phyloP scores from a whole-genome alignment of 2,329 filamentous ascomycete genomes.

The Daldinia sp. region DNA sequence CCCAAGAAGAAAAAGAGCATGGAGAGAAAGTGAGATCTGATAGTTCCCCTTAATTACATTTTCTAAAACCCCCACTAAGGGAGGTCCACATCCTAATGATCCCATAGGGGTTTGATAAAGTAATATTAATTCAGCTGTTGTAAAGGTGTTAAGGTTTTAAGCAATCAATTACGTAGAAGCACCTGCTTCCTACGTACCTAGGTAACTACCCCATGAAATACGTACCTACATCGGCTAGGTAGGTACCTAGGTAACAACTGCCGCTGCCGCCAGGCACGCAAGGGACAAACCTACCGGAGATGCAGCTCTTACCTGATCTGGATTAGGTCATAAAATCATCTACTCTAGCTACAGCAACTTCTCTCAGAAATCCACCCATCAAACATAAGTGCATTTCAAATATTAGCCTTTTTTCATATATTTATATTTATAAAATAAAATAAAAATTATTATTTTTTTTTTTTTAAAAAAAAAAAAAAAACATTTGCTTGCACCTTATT shows the following conservation, averaged over 20 bases:
- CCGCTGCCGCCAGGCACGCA: not conserved
- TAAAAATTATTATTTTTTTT: not conserved
- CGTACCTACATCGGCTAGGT: not conserved
- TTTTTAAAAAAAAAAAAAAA: too few relatives aligned
- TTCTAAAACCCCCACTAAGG: not conserved
- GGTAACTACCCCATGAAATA: not conserved
- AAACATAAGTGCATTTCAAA: too few relatives aligned
- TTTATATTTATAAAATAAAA: not conserved
- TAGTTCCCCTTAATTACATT: conserved; percentile 25
- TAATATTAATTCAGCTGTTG: not conserved
- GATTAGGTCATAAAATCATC: conserved; percentile 18
- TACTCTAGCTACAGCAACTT: conserved; percentile 1
- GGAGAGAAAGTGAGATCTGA: conserved; percentile 24
- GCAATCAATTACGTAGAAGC: not conserved
- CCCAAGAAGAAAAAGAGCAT: not conserved
- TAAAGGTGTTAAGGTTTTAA: not conserved
- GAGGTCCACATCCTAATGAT: not conserved
- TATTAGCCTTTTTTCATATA: not conserved
- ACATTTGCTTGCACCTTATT: conserved; percentile 7
- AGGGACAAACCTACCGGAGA: not conserved
- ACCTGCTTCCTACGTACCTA: not conserved
- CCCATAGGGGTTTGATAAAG: not conserved
- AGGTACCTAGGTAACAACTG: not conserved
- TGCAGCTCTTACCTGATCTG: conserved; percentile 10
- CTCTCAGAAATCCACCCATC: conserved; percentile 1